These are phyloP conservation scores for Phytophthora lateralis DNA, from an alignment of 352 stramenopile species.

Conservation along the genomic window DNA sequence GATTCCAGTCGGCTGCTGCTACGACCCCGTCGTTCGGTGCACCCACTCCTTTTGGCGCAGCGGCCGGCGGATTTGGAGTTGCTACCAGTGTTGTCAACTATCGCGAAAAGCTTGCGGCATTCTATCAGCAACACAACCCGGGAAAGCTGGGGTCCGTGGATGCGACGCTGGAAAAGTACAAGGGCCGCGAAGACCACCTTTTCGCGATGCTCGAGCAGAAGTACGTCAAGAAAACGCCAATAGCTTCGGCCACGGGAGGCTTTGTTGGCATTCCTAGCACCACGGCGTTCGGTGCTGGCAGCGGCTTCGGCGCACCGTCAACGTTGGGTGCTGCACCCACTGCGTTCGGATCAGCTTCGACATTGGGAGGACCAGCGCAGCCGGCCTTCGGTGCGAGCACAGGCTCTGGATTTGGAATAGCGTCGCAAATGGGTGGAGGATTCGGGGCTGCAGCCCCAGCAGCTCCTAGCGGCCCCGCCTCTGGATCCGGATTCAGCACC, in stretches of 20 bases:
- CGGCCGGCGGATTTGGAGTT: conserved; percentile 40
- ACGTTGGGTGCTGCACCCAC: conserved; percentile 44
- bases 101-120: conserved; percentile 60
- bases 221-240: conserved; percentile 52
- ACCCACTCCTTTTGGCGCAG: conserved; percentile 39
- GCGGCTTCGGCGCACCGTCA: conserved; percentile 57
- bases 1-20: conserved; percentile 29
- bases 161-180: conserved; percentile 75
- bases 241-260: conserved; percentile 26
- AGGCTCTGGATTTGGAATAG: conserved; percentile 31
- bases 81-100: conserved; percentile 42
- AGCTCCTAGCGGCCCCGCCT: conserved; percentile 12
- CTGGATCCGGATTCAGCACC: conserved; percentile 50
- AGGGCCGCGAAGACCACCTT: conserved; percentile 65
- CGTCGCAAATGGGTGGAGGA: conserved; percentile 35
- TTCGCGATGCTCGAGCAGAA: conserved; percentile 83
- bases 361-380: conserved; percentile 42
- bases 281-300: conserved; percentile 40
- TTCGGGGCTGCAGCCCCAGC: conserved; percentile 36
- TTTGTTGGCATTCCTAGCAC: conserved; percentile 46
- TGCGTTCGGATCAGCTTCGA: conserved; percentile 59
- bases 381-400: conserved; percentile 39
- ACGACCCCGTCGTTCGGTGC: conserved; percentile 31
- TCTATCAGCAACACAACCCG: conserved; percentile 81
- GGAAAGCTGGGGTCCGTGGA: conserved; percentile 74